These are phyloP conservation scores for Debaryomyces castellii DNA, from an alignment of 805 yeast genomes.

Conservation along the genomic window DNA sequence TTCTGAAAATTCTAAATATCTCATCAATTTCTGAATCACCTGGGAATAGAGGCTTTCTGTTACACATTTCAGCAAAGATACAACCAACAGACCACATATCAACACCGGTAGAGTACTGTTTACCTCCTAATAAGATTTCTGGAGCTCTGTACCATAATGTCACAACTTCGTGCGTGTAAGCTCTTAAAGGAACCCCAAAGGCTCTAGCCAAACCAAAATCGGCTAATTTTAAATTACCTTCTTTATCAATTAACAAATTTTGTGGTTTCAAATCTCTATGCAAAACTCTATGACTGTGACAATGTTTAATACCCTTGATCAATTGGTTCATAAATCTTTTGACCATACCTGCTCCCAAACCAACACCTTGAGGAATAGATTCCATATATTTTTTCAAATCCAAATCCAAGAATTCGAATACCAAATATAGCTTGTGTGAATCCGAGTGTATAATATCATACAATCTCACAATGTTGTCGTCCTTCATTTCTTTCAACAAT, in stretches of 20 bases:
- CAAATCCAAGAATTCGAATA: conserved; percentile 89
- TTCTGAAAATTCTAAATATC: conserved; percentile 86
- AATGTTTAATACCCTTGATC: conserved; percentile 85
- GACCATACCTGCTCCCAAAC: conserved; percentile 86
- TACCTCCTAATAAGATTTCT: conserved; percentile 91
- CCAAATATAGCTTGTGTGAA: conserved; percentile 86
- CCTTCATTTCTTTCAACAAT: conserved; percentile 86
- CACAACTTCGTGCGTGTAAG: conserved; percentile 97
- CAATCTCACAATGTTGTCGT: conserved; percentile 87
- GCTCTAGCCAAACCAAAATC: conserved; percentile 96
- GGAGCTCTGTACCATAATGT: conserved; percentile 98
- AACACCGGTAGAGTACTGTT: conserved; percentile 96
- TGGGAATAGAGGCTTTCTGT: conserved; percentile 91
- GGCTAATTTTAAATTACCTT: conserved; percentile 79
- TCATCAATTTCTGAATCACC: conserved; percentile 98
- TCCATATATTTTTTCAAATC: conserved; percentile 98
- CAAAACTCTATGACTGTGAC: conserved; percentile 90
- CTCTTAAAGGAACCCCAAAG: conserved; percentile 94
- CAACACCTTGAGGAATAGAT: conserved; percentile 84
- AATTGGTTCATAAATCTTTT: conserved; percentile 91
- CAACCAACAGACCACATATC: conserved; percentile 99
- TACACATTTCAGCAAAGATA: conserved; percentile 96
- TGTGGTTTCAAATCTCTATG: conserved; percentile 98
- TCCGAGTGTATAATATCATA: conserved; percentile 96
- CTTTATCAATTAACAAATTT: conserved; percentile 89